Evolutionary conservation across 306 rosid species (phyloP).

Genomic region (Comarum palustre): DNA sequence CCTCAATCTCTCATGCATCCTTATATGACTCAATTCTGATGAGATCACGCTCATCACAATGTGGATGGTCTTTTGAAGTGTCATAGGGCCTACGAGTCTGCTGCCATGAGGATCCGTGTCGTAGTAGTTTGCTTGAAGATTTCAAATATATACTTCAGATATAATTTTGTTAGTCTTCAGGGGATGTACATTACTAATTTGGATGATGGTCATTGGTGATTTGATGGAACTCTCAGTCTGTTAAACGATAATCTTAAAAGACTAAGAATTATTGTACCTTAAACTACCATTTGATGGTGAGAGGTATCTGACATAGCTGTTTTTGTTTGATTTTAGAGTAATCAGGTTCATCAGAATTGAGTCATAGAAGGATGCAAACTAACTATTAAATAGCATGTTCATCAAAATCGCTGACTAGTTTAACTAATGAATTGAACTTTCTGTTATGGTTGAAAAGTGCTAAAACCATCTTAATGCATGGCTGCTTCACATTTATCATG

Average conservation of each 20-base stretch:
- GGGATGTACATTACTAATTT: conserved; percentile 29
- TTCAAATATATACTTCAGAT: conserved; percentile 24
- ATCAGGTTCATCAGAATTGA: background rate
- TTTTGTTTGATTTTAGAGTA: conserved; percentile 1
- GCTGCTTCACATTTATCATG: background rate
- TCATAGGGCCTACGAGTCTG: conserved; percentile 21
- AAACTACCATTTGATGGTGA: conserved; percentile 5
- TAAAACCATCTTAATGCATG: conserved; percentile 11
- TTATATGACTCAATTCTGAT: conserved; percentile 17
- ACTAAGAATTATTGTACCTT: conserved; percentile 23
- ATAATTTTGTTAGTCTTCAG: conserved; percentile 31
- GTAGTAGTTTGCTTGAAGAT: conserved; percentile 38
- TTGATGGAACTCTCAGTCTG: conserved; percentile 8
- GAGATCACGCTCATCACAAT: conserved; percentile 14
- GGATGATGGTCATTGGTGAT: conserved; percentile 25
- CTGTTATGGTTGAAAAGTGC: conserved; percentile 9
- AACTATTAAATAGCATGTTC: conserved; percentile 3
- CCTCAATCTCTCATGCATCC: conserved; percentile 34
- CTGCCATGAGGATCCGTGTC: conserved; percentile 37
- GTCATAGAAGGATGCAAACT: too few relatives aligned
- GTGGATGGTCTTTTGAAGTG: conserved; percentile 20
- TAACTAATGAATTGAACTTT: conserved; percentile 14
- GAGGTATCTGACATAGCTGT: conserved; percentile 3
- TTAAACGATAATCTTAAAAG: conserved; percentile 5
- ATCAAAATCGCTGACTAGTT: conserved; percentile 7